Evolutionary conservation across 2,329 filamentous ascomycete genomes (phyloP), one percentile per base, ranked within the genome.

Genomic region (Nannizzia gypsea): DNA sequence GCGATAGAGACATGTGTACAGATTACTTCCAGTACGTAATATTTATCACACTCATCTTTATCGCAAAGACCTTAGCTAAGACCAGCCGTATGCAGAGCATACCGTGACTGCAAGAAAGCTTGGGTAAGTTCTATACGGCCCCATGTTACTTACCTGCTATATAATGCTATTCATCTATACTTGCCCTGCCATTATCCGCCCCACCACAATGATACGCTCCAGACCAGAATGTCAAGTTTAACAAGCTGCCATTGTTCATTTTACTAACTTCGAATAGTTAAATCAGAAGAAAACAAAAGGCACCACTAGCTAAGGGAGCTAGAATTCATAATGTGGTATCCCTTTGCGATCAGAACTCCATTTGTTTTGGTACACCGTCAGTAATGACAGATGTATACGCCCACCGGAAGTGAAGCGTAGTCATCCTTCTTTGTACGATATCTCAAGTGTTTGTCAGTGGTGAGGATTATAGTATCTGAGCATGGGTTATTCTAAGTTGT

Each of bases 61-160:
- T 50, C 22, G 24, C 52, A 59, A 22, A 54, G 9, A 4, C 44
- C 15, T 6, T 11, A 63, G 8, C n/a, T 44, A n/a, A 36, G 24
- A 54, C 17, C n/a, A 11, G 22, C 6, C 9, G 2, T 28, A 9
- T 20, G 6, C 64, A 95, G 90, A 75, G 90, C 90, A 57, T 97
- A 96, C 73, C 84, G 90, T 61, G 90, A 95, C 64, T 97, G 92
- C 76, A 96, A 96, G 74, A 91, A 95, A 76, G 82, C 86, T 77
- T 96, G 91, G 91, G 90, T 96, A 80, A 68, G 83, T 76, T 56
- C 55, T 22, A 31, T 38, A 56, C n/a, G 4, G 6, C 9, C 31
- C 20, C 15, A 1, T 34, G 17, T 13, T 15, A n/a, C 13, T 20
- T 13, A 8, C 22, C 13, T 15, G 3, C 11, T 24, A 2, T 24